phyloP scores from a whole-genome alignment of 2,329 filamentous ascomycete species.

The Microcyclospora tardicrescens region DNA sequence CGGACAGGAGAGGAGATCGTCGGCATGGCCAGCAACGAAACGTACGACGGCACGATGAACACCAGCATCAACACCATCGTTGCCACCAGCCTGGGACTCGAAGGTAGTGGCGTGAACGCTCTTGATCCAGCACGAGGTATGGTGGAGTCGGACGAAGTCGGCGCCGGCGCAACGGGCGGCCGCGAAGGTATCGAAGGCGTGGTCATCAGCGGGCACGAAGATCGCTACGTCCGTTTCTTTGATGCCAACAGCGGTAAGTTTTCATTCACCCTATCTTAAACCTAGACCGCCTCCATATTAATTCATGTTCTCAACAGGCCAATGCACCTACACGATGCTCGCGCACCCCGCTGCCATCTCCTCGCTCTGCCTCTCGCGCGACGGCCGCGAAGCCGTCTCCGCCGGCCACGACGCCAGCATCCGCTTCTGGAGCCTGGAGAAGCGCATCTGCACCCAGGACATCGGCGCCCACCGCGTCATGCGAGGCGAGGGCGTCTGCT shows the following conservation, averaged over 20 bases:
- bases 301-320: constrained; percentile 44
- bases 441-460: constrained; percentile 87
- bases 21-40: constrained; percentile 85
- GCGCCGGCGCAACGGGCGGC: constrained; percentile 73
- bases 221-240: constrained; percentile 91
- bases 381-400: constrained; percentile 86
- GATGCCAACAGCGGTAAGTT: constrained; percentile 94
- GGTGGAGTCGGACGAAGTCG: constrained; percentile 56
- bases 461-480: constrained; percentile 87
- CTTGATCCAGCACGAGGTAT: constrained; percentile 52
- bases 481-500: constrained; percentile 89
- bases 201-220: constrained; percentile 92
- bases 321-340: constrained; percentile 99
- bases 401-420: constrained; percentile 92
- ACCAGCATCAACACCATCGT: constrained; percentile 84
- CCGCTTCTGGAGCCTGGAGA: constrained; percentile 94
- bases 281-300: not conserved
- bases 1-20: constrained; percentile 82
- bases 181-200: constrained; percentile 69
- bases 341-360: constrained; percentile 91
- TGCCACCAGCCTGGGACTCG: constrained; percentile 62
- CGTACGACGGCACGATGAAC: constrained; percentile 74
- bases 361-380: constrained; percentile 78
- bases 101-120: constrained; percentile 42
- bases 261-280: not conserved